A percentile compares a stretch with the other conserved stretches of the same genome.
Evolutionary conservation across 2,329 filamentous ascomycete species (phyloP).

Genomic region (Neopestalotiopsis rosae): DNA sequence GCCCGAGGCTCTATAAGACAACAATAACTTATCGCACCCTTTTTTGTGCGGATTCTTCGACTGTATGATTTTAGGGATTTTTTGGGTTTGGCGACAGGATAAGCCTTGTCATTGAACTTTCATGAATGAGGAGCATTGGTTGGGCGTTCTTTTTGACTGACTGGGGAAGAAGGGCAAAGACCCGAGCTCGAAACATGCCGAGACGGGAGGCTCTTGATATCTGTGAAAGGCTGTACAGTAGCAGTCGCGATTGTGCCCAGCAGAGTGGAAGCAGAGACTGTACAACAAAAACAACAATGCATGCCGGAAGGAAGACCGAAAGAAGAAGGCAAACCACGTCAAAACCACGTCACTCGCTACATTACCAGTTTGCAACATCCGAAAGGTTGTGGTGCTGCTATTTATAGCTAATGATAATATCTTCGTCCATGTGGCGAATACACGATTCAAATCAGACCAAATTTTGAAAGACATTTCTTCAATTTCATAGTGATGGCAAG

Average conservation of each 20-base stretch:
- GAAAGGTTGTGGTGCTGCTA: constrained; percentile 3
- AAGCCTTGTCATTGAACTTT: constrained; percentile 2
- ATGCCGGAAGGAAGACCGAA: not conserved
- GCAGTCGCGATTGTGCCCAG: not conserved
- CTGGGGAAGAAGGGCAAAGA: not conserved
- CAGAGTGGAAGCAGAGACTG: not conserved
- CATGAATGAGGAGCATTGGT: constrained; percentile 4
- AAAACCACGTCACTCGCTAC: constrained; percentile 18
- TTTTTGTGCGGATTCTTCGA: constrained; percentile 15
- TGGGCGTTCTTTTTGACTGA: constrained; percentile 13
- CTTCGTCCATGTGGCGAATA: constrained; percentile 8
- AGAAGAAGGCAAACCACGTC: constrained; percentile 2
- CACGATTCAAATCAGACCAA: not conserved
- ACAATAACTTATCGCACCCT: not conserved
- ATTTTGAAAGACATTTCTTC: not conserved
- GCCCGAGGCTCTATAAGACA: not conserved
- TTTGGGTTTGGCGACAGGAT: constrained; percentile 16
- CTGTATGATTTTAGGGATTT: constrained; percentile 17
- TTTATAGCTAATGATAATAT: constrained; percentile 21
- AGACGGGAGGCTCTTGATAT: not conserved
- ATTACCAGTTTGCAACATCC: not conserved
- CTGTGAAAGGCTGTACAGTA: not conserved
- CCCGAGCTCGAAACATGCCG: not conserved
- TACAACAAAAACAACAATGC: constrained; percentile 5
- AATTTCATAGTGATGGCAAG: not conserved